phyloP scores from a whole-genome alignment of 148 eudicot species.

The Bassia scoparia region DNA sequence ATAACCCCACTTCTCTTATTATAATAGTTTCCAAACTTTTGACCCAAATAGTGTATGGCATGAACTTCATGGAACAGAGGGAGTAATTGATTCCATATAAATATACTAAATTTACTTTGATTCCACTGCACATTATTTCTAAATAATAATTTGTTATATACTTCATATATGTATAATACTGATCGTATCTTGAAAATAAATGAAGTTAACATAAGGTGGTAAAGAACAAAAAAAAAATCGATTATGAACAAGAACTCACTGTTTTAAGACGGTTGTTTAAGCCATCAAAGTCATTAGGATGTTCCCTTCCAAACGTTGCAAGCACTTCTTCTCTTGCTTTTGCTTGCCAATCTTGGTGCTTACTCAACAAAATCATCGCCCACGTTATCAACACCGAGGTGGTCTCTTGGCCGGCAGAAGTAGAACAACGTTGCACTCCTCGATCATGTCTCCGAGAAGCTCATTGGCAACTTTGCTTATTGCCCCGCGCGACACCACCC shows the following conservation, averaged over 20 bases:
- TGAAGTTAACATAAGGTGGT: too few relatives aligned
- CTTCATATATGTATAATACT: too few relatives aligned
- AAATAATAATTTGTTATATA: too few relatives aligned
- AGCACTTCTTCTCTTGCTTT: constrained; percentile 39
- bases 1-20: too few relatives aligned
- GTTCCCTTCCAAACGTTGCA: constrained; percentile 22
- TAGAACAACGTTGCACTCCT: constrained; percentile 38
- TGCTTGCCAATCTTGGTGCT: constrained; percentile 36
- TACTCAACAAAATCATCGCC: constrained; percentile 30
- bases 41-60: too few relatives aligned
- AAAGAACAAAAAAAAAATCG: too few relatives aligned
- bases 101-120: too few relatives aligned
- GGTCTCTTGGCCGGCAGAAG: constrained; percentile 40
- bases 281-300: constrained; percentile 26
- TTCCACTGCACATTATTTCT: too few relatives aligned
- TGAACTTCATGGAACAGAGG: too few relatives aligned
- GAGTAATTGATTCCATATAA: too few relatives aligned
- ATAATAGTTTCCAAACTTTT: too few relatives aligned
- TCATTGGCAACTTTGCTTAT: constrained; percentile 17
- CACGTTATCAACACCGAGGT: constrained; percentile 28
- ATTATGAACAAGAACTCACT: neutral
- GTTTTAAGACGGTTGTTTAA: constrained; percentile 25
- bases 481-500: neutral
- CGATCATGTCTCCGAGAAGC: constrained; percentile 28
- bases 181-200: too few relatives aligned